Evolutionary conservation across 2,329 filamentous ascomycete genomes (phyloP).

Genomic region (Sclerotinia subarctica): DNA sequence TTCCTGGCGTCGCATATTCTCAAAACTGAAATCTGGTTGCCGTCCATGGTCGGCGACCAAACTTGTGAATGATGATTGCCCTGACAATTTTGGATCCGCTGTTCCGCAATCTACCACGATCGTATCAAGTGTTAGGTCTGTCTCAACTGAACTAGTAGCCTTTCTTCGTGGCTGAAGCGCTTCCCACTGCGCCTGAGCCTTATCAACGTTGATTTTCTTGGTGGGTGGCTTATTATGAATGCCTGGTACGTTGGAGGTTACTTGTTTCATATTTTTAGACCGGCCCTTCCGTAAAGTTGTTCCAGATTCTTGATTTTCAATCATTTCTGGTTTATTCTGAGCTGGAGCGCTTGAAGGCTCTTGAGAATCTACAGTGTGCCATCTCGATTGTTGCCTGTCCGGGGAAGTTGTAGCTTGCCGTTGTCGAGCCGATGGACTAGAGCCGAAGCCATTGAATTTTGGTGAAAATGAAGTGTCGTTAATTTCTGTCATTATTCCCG

Average conservation of each 20-base stretch:
- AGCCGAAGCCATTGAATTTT: slow-evolving; percentile 37
- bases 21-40: slow-evolving; percentile 47
- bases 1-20: slow-evolving; percentile 32
- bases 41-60: slow-evolving; percentile 48
- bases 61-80: slow-evolving; percentile 41
- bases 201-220: slow-evolving; percentile 18
- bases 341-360: slow-evolving; percentile 14
- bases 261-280: not conserved
- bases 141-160: not conserved
- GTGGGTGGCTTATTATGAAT: not conserved
- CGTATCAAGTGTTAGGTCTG: slow-evolving; percentile 9
- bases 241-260: not conserved
- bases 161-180: slow-evolving; percentile 22
- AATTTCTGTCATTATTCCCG: slow-evolving; percentile 30
- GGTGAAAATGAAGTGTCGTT: slow-evolving; percentile 32
- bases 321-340: not conserved
- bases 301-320: not conserved
- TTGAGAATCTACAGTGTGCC: slow-evolving; percentile 28
- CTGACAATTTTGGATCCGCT: slow-evolving; percentile 35
- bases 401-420: slow-evolving; percentile 10
- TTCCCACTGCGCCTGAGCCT: slow-evolving; percentile 28
- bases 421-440: slow-evolving; percentile 26
- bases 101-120: slow-evolving; percentile 11
- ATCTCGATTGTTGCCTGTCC: slow-evolving; percentile 28
- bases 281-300: not conserved